These are phyloP conservation scores for Pseudogymnoascus sp. DNA, from an alignment of 2,329 filamentous ascomycete genomes.

Conservation along the genomic window DNA sequence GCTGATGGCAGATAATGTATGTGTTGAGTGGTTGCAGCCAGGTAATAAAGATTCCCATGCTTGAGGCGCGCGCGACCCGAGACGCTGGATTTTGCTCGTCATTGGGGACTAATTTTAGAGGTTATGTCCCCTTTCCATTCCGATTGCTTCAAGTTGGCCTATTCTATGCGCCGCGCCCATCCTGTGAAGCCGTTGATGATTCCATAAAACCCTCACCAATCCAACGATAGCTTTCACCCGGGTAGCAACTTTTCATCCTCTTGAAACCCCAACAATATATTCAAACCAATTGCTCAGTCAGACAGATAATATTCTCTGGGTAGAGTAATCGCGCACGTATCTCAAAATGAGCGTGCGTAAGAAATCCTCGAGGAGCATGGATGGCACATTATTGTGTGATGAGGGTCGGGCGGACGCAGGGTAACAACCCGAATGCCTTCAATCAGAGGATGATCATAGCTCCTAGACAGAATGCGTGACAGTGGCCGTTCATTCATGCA, in stretches of 20 bases:
- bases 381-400: background rate
- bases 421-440: background rate
- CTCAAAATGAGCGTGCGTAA: background rate
- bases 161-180: background rate
- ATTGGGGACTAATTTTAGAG: background rate
- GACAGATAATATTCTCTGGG: background rate
- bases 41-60: background rate
- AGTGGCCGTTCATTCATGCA: background rate
- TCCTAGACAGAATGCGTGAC: background rate
- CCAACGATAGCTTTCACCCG: background rate
- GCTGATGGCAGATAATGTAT: background rate
- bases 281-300: background rate
- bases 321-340: background rate
- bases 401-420: background rate
- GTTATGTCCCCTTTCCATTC: background rate
- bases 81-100: background rate
- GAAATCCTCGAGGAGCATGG: background rate
- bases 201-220: background rate
- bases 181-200: background rate
- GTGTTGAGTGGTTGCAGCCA: background rate
- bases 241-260: background rate
- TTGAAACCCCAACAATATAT: slow-evolving; percentile 1
- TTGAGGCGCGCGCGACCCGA: slow-evolving; percentile 6
- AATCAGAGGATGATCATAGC: slow-evolving; percentile 1
- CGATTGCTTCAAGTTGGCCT: background rate